Evolutionary conservation across 495 filamentous ascomycete genomes (phyloP), one percentile per base, ranked within the genome.

Genomic region (Podospora sp.): DNA sequence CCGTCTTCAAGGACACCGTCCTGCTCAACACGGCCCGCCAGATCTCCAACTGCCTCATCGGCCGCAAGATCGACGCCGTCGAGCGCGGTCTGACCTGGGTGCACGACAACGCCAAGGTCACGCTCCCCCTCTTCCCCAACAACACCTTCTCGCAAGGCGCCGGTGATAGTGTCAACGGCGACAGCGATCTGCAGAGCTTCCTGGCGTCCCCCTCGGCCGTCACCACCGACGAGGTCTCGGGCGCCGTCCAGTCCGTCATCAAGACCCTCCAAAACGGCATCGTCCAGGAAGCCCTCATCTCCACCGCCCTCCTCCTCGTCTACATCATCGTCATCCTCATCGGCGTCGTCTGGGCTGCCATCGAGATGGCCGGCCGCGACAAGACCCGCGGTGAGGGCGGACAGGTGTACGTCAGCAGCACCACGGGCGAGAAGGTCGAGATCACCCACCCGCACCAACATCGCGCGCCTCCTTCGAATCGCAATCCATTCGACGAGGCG

Each of bases 81-180:
- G 83, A 98, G 74, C 88, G 89, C 69, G 95, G 90, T 9, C 86
- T 98, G 0, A 96, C 91, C 0, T 99, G 93, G 93, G 89, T 96
- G 35, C 82, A 88, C 65, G 89, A 98, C 70, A 74, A 97, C 70
- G 93, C 96, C 1, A 86, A 96, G 59, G 84, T 99, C 69, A 79
- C 87, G 65, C 90, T 99, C 72, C 95, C 96, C 0, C 73, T 84
- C 22, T 85, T 98, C 33, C 84, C 86, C 26, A 88, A 92, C 72
- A 84, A 97, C 71, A 90, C 90, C 27, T 97, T 99, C 83, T 93
- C 91, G 59, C 80, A 88, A 46, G 94, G 94, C 27, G 92, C 94
- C 40, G 76, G 85, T 18, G 80, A 85, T 46, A 89, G 86, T 70
- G 81, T 93, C 69, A 73, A 80, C 35, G 82, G 86, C 58, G 81